These are phyloP conservation scores for Jasminum sambac DNA, from an alignment of 257 asterid species.

Conservation along the genomic window DNA sequence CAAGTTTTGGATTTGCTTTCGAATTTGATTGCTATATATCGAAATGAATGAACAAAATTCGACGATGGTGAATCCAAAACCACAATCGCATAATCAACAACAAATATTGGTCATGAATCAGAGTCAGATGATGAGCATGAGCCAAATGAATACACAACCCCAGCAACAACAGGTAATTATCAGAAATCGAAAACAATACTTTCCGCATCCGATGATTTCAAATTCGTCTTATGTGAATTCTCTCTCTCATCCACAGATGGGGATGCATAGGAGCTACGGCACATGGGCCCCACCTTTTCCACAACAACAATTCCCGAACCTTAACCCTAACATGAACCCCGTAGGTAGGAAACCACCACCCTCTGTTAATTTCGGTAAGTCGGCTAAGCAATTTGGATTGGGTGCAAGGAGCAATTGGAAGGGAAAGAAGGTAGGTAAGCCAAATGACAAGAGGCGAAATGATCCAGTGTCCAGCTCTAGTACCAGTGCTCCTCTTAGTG, in stretches of 20 bases:
- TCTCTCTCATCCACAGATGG: constrained; percentile 42
- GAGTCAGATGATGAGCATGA: constrained; percentile 38
- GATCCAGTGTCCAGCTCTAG: constrained; percentile 29
- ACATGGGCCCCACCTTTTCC: constrained; percentile 55
- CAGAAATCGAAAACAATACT: constrained; percentile 8
- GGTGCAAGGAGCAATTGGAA: constrained; percentile 34
- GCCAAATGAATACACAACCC: constrained; percentile 40
- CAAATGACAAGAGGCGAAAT: not conserved
- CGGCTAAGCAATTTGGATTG: constrained; percentile 69
- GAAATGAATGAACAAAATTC: constrained; percentile 59
- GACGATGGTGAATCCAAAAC: constrained; percentile 48
- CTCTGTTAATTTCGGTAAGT: constrained; percentile 29
- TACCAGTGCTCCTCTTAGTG: constrained; percentile 29
- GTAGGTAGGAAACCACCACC: constrained; percentile 33
- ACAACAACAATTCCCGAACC: constrained; percentile 53
- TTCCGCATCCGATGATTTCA: not conserved
- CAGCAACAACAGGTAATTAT: constrained; percentile 48
- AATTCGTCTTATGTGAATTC: constrained; percentile 1
- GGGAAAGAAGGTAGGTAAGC: not conserved
- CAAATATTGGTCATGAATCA: constrained; percentile 45
- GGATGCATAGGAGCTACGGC: constrained; percentile 60
- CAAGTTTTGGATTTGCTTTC: not conserved
- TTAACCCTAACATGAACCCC: constrained; percentile 34
- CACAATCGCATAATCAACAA: constrained; percentile 35
- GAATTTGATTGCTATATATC: constrained; percentile 5